Base-by-base conservation (phyloP, 768 basidiomycete species). In the Lactifluus echinatus region DNA sequence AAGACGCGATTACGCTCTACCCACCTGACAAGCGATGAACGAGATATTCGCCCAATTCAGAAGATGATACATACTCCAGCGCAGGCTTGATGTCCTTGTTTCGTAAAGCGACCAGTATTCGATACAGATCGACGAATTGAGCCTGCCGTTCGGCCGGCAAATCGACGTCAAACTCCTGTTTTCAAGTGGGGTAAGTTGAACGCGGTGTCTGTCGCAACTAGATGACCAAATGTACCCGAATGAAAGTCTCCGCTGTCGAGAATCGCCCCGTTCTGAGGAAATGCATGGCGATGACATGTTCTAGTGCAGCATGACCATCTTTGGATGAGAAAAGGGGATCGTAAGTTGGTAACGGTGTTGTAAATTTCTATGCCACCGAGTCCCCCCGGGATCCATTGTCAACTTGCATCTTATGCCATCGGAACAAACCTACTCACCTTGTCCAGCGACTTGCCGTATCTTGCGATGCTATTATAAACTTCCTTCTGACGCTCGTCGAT, bases 401-500 rank as follows among this genome's bases (percentile, higher is more conserved):
- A 51, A 39, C 56, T 54, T 60, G 44, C 66, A 43, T 29, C 46
- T n/a, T 14, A n/a, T 15, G 44, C 21, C 24, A 15, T 19, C 37
- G 14, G 44, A 51, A 42, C 19, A n/a, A n/a, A 29, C 14, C 24
- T 57, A 39, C 76, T 42, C 55, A 89, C 95, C 85, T 96, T 98
- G 67, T 98, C 95, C 67, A 97, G 70, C 0, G 83, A 79, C 72
- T 93, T 97, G 28, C 90, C 91, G 36, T 94, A 76, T 63, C 82
- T 81, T 26, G 83, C 80, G 8, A 96, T 71, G 2, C 84, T 82
- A 19, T 77, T 80, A 65, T 94, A 90, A 33, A 92, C 78, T 63
- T 93, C 93, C 70, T 94, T 97, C 75, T 93, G 85, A 3, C 85
- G 79, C 34, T 93, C 89, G 56, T 91, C 89, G 1, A 93, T 75